Percentiles rank a stretch among this genome's conserved stretches.
phyloP scores from a whole-genome alignment of 1,139 yeast genomes.

The Wickerhamiella pararugosa region DNA sequence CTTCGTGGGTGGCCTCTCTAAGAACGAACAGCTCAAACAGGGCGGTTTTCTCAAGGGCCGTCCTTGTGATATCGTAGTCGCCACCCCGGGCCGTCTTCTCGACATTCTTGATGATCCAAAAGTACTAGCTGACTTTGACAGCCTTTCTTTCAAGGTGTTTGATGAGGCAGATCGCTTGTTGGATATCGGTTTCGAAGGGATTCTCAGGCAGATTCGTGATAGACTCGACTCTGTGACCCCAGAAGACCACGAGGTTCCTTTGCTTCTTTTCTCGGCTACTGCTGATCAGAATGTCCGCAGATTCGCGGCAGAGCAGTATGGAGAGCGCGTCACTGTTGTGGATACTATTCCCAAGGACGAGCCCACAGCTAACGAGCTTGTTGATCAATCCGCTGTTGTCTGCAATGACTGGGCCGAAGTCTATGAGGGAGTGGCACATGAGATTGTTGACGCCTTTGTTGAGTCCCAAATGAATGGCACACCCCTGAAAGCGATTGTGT shows the following conservation, averaged over 20 bases:
- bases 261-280: conserved; percentile 79
- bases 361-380: conserved; percentile 64
- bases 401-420: conserved; percentile 30
- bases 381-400: conserved; percentile 38
- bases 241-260: conserved; percentile 32
- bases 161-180: conserved; percentile 82
- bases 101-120: conserved; percentile 37
- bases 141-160: conserved; percentile 50
- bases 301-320: conserved; percentile 54
- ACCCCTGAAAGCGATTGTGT: conserved; percentile 62
- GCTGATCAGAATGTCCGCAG: conserved; percentile 49
- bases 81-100: conserved; percentile 78
- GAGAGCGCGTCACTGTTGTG: conserved; percentile 46
- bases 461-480: conserved; percentile 18
- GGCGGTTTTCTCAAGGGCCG: conserved; percentile 23
- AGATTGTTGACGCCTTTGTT: conserved; percentile 13
- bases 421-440: conserved; percentile 21
- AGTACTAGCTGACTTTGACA: conserved; percentile 33
- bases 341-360: conserved; percentile 67
- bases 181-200: conserved; percentile 61
- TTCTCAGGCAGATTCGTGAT: conserved; percentile 36
- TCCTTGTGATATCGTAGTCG: conserved; percentile 44
- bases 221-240: conserved; percentile 30
- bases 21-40: conserved; percentile 26
- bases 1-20: conserved; percentile 39